phyloP scores from a whole-genome alignment of 1,284 basidiomycete species.

The Vanrija sp. region DNA sequence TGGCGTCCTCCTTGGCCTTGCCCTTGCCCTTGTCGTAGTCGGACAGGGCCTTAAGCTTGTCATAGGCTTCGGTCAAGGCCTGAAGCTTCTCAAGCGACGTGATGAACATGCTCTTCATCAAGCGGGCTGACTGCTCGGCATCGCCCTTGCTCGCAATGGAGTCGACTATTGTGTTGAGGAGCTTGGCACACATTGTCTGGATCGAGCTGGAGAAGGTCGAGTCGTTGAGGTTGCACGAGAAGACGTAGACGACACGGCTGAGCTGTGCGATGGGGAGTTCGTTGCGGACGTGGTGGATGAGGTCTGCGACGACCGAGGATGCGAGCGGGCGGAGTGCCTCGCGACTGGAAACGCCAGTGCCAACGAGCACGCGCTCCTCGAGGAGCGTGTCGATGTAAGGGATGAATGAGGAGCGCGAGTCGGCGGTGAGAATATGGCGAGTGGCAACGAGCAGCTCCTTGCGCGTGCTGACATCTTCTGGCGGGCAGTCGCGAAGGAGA shows the following conservation, averaged over 20 bases:
- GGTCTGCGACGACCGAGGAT: constrained; percentile 85
- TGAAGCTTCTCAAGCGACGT: constrained; percentile 83
- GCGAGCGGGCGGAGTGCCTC: constrained; percentile 79
- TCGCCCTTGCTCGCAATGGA: constrained; percentile 72
- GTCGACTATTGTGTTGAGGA: constrained; percentile 87
- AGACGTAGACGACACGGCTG: constrained; percentile 74
- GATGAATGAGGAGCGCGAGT: constrained; percentile 75
- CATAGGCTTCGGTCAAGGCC: constrained; percentile 66
- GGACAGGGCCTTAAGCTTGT: constrained; percentile 43
- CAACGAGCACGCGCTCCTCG: constrained; percentile 87
- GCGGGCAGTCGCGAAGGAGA: constrained; percentile 88
- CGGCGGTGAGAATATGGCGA: constrained; percentile 80
- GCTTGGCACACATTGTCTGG: constrained; percentile 89
- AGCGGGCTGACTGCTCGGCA: constrained; percentile 61
- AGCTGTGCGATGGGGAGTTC: constrained; percentile 80
- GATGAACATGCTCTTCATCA: constrained; percentile 74
- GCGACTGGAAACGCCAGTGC: constrained; percentile 69
- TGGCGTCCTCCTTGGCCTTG: constrained; percentile 39
- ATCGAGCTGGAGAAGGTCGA: constrained; percentile 74
- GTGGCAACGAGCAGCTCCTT: constrained; percentile 93
- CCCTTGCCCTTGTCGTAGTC: constrained; percentile 42
- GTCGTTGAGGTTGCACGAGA: constrained; percentile 86
- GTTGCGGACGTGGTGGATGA: constrained; percentile 84
- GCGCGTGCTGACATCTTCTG: constrained; percentile 74
- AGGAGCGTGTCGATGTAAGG: constrained; percentile 85